Evolutionary conservation across 805 yeast genomes (phyloP).

Genomic region (Saturnispora dispora): DNA sequence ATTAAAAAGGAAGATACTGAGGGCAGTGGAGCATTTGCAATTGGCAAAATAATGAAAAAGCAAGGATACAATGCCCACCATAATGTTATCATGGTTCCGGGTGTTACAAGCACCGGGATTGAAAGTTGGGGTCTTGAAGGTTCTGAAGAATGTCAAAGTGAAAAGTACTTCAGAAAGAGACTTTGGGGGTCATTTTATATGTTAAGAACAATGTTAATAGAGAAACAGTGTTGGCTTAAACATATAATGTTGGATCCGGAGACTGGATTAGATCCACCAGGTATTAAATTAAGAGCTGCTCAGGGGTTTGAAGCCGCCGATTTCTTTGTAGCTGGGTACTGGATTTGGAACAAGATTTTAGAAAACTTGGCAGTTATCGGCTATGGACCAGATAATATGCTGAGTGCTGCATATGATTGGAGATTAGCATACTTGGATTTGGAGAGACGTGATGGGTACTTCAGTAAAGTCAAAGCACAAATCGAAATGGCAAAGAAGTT

Average conservation of each 20-base stretch:
- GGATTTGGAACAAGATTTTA: slow-evolving; percentile 97
- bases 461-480: slow-evolving; percentile 61
- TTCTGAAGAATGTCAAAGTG: slow-evolving; percentile 70
- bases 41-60: slow-evolving; percentile 56
- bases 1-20: slow-evolving; percentile 38
- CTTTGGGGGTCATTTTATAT: slow-evolving; percentile 97
- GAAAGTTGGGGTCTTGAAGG: slow-evolving; percentile 88
- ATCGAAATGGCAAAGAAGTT: slow-evolving; percentile 51
- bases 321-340: slow-evolving; percentile 92
- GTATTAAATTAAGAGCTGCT: slow-evolving; percentile 75
- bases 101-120: slow-evolving; percentile 89
- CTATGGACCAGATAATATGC: slow-evolving; percentile 85
- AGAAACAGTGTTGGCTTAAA: slow-evolving; percentile 88
- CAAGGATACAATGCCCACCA: slow-evolving; percentile 46
- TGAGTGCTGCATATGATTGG: slow-evolving; percentile 94
- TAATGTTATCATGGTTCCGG: slow-evolving; percentile 91
- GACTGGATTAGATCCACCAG: slow-evolving; percentile 89
- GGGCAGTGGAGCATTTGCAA: slow-evolving; percentile 78
- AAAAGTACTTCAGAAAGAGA: slow-evolving; percentile 79
- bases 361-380: slow-evolving; percentile 92
- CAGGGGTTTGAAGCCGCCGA: slow-evolving; percentile 97
- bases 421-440: slow-evolving; percentile 82
- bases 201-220: slow-evolving; percentile 86
- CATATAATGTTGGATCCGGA: slow-evolving; percentile 82
- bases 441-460: slow-evolving; percentile 81